Conservation (phyloP, 2,329 filamentous ascomycete genomes). For the Diplodia intermedia region DNA sequence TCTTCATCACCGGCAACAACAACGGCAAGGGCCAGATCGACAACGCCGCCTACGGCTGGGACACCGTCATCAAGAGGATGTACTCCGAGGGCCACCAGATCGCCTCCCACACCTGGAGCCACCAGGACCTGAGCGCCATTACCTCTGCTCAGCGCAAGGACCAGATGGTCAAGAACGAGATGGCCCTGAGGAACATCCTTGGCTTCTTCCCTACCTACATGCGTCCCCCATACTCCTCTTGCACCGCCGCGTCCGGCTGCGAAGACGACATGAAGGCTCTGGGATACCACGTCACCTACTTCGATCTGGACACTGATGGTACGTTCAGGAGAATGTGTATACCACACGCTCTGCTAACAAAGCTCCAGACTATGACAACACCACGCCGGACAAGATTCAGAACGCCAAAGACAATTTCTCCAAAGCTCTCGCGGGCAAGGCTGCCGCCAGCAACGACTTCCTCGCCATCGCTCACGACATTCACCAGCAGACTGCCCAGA, state of each 20-base stretch:
- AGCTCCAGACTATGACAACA: constrained; percentile 60
- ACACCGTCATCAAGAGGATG: constrained; percentile 63
- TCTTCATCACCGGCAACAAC: constrained; percentile 69
- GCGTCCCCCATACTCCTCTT: constrained; percentile 58
- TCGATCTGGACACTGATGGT: constrained; percentile 66
- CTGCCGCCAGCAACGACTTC: constrained; percentile 48
- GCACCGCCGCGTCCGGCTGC: constrained; percentile 50
- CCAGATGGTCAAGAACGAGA: constrained; percentile 62
- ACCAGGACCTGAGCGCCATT: constrained; percentile 57
- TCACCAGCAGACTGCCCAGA: constrained; percentile 54
- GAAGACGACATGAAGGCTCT: constrained; percentile 52
- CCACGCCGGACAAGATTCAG: constrained; percentile 56
- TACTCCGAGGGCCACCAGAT: constrained; percentile 65
- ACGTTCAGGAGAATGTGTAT: too few species aligned
- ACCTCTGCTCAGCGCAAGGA: constrained; percentile 53
- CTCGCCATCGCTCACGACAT: constrained; percentile 63
- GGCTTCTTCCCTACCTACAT: constrained; percentile 64
- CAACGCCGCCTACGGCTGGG: constrained; percentile 54
- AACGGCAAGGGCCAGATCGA: constrained; percentile 64
- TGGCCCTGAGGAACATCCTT: constrained; percentile 63
- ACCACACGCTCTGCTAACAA: not conserved
- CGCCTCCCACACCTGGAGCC: constrained; percentile 65
- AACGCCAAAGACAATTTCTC: constrained; percentile 63
- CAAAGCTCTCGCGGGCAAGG: constrained; percentile 50
- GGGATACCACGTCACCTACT: constrained; percentile 67